Evolutionary conservation across 1,139 yeast species (phyloP), one percentile per base, ranked within the genome.

Genomic region (Arxiozyma heterogenica): DNA sequence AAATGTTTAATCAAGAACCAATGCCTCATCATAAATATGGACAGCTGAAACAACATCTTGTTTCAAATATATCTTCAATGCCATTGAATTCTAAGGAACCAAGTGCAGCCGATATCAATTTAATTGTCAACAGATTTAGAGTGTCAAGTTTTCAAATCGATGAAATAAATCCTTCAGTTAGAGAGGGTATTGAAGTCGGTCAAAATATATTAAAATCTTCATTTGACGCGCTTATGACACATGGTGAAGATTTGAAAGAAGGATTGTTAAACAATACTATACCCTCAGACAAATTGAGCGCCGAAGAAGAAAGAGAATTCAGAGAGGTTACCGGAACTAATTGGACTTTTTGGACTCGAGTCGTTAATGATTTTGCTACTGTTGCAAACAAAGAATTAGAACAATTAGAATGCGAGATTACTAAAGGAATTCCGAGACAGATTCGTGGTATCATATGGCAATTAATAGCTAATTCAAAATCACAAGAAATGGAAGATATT

Each of bases 401-500:
- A 17, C 77, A 76, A 58, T 74, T 90, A 57, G 79, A 84, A 50
- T 68, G 72, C 45, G 81, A 84, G 46, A 80, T 93, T 41, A 78
- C 84, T 39, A 73, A 74, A 15, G 98, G 98, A 49, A 83, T 93
- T 50, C 98, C 98, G 15, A 74, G 78, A 53, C 95, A 86, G 59
- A 77, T 93, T 51, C 76, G 98, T 58, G 96, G 96, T 0, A 82
- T 90, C 57, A 79, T 91, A 25, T 93, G 98, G 98, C 97, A 91
- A 70, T 73, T 88, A 52, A 85, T 90, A 53, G 78, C 96, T n/a
- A 82, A 82, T 58, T 84, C 95, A 15, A 90, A 89, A 64, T 82
- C 86, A 47, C 78, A 82, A 52, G 76, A 89, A 62, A 94, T 89
- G 66, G 93, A 86, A 59, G 73, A 75, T 7, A 82, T 82, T 61